These are phyloP conservation scores for Malus hybrid DNA, from an alignment of 331 rosid genomes.

Conservation along the genomic window DNA sequence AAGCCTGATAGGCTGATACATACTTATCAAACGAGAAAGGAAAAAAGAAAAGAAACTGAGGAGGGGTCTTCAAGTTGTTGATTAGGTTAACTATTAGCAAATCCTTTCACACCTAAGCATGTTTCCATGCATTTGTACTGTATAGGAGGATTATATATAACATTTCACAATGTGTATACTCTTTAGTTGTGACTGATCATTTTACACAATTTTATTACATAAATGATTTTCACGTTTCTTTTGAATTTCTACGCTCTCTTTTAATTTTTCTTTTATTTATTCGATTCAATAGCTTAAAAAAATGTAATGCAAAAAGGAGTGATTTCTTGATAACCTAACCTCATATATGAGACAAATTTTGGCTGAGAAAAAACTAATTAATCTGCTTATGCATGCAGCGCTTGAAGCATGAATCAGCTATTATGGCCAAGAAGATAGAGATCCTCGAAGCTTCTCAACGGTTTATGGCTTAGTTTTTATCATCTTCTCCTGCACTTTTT, in stretches of 20 bases:
- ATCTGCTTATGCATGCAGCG: conserved; percentile 17
- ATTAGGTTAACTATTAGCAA: background rate
- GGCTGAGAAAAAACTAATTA: background rate
- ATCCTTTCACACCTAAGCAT: background rate
- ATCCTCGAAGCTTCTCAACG: conserved; percentile 37
- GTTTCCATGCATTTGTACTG: too few species aligned
- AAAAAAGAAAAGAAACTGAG: background rate
- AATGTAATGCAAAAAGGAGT: background rate
- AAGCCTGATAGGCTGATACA: background rate
- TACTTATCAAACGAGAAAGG: background rate
- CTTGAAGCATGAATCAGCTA: conserved; percentile 30
- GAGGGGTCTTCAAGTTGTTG: background rate
- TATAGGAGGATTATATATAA: background rate
- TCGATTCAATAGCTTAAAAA: too few species aligned
- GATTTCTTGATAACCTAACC: background rate
- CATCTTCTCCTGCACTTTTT: background rate
- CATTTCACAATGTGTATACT: background rate
- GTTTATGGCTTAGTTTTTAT: conserved; percentile 18
- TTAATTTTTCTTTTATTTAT: too few species aligned
- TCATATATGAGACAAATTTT: background rate
- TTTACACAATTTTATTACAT: background rate
- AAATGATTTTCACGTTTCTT: too few species aligned
- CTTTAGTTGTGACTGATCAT: background rate
- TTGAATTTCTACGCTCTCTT: too few species aligned
- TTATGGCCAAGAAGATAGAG: conserved; percentile 35